phyloP scores from a whole-genome alignment of 805 yeast genomes.

The Pichia membranifaciens region DNA sequence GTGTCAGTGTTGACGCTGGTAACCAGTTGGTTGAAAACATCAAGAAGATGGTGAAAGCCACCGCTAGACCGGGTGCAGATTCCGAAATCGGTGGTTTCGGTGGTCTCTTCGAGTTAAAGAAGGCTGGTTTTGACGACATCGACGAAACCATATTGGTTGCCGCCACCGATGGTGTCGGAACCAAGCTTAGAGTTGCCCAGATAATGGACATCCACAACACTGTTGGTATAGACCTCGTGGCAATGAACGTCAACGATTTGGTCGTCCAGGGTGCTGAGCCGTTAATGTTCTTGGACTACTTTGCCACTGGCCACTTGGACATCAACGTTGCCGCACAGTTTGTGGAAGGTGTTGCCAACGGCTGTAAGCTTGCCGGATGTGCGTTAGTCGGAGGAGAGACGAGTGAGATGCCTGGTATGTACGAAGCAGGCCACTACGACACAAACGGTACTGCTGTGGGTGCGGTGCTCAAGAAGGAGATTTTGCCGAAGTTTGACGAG shows the following conservation, averaged over 20 bases:
- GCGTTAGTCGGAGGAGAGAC: constrained; percentile 99
- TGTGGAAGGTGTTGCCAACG: constrained; percentile 93
- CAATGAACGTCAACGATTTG: constrained; percentile 97
- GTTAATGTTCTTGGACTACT: constrained; percentile 88
- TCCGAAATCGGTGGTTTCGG: constrained; percentile 99
- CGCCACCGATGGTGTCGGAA: constrained; percentile 99
- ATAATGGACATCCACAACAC: constrained; percentile 83
- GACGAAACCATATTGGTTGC: constrained; percentile 82
- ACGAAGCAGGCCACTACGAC: constrained; percentile 91
- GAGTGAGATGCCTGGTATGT: constrained; percentile 99
- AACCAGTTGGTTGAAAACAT: constrained; percentile 84
- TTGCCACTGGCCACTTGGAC: constrained; percentile 90
- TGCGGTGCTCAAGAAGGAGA: constrained; percentile 71
- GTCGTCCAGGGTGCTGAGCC: constrained; percentile 99
- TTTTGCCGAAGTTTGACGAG: constrained; percentile 62
- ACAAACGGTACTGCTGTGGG: constrained; percentile 99
- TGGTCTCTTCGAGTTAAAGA: constrained; percentile 85
- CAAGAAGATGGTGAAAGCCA: constrained; percentile 84
- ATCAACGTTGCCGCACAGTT: constrained; percentile 78
- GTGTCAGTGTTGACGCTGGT: constrained; percentile 97
- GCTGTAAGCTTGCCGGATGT: constrained; percentile 92
- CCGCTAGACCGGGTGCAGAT: constrained; percentile 94
- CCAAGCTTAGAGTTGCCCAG: constrained; percentile 93
- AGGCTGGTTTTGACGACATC: constrained; percentile 76
- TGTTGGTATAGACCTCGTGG: constrained; percentile 98